These are phyloP conservation scores for Schwanniomyces vanrijiae DNA, from an alignment of 805 yeast species.

Conservation along the genomic window DNA sequence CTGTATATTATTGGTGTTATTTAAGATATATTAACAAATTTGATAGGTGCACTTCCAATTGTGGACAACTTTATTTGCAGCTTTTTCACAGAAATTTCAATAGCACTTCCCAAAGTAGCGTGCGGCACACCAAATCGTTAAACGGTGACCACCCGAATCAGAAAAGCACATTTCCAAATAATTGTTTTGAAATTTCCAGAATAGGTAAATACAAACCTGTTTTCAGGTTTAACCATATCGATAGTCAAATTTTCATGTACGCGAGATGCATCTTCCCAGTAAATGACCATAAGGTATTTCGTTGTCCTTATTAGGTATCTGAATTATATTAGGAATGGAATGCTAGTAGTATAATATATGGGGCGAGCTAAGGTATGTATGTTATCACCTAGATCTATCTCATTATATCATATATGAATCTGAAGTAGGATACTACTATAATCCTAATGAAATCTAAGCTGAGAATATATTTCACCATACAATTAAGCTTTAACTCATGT, in stretches of 20 bases:
- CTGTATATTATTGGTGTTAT: neutral
- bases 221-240: neutral
- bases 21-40: neutral
- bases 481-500: too few relatives aligned
- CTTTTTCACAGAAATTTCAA: neutral
- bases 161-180: neutral
- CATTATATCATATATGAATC: too few relatives aligned
- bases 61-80: neutral
- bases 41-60: neutral
- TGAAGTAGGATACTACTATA: too few relatives aligned
- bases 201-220: neutral
- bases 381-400: too few relatives aligned
- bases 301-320: neutral
- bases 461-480: too few relatives aligned
- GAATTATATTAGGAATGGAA: neutral
- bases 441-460: too few relatives aligned
- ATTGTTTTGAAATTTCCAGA: neutral
- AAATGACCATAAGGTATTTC: neutral
- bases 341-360: neutral
- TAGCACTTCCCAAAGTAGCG: neutral
- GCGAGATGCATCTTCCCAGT: neutral
- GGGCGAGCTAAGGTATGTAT: too few relatives aligned
- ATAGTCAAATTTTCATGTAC: neutral
- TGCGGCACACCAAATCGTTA: neutral
- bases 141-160: neutral